These are phyloP conservation scores for Podaxis pistillaris DNA, from an alignment of 768 basidiomycete species.

Conservation along the genomic window DNA sequence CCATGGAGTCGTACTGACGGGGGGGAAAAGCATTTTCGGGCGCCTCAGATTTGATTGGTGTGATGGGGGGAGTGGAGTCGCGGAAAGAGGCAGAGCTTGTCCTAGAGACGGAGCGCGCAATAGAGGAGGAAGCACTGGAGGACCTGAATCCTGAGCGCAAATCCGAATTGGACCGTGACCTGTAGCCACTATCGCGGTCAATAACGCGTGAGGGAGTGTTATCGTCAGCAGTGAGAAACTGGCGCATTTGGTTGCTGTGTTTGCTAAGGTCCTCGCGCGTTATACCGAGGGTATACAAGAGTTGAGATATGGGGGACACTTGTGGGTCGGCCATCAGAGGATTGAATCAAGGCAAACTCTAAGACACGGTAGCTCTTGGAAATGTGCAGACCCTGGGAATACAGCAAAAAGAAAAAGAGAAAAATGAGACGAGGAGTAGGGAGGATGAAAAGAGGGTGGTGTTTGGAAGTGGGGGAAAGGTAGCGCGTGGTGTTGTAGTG, in stretches of 20 bases:
- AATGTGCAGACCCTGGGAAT: constrained; percentile 14
- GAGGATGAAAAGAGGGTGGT: constrained; percentile 17
- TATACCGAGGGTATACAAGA: constrained; percentile 69
- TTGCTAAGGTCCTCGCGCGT: constrained; percentile 73
- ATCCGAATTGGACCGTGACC: constrained; percentile 34
- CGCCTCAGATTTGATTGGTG: constrained; percentile 66
- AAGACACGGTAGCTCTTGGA: constrained; percentile 17
- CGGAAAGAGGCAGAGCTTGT: constrained; percentile 49
- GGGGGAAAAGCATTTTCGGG: constrained; percentile 45
- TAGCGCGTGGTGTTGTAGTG: neutral
- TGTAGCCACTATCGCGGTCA: constrained; percentile 32
- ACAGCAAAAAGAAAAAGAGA: constrained; percentile 12
- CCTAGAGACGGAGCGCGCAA: constrained; percentile 43
- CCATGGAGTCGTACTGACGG: constrained; percentile 73
- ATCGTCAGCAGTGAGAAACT: constrained; percentile 63
- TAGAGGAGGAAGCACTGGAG: constrained; percentile 31
- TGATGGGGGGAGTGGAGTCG: constrained; percentile 54
- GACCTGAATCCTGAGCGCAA: constrained; percentile 34
- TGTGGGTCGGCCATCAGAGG: constrained; percentile 38
- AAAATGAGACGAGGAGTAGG: constrained; percentile 15
- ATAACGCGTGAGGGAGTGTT: constrained; percentile 44
- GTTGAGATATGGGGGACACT: constrained; percentile 69
- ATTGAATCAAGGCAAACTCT: constrained; percentile 14
- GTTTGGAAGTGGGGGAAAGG: constrained; percentile 15
- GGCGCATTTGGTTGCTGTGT: constrained; percentile 78